Evolutionary conservation across 2,329 filamentous ascomycete genomes (phyloP).

Genomic region (Aspergillus aculeatinus): DNA sequence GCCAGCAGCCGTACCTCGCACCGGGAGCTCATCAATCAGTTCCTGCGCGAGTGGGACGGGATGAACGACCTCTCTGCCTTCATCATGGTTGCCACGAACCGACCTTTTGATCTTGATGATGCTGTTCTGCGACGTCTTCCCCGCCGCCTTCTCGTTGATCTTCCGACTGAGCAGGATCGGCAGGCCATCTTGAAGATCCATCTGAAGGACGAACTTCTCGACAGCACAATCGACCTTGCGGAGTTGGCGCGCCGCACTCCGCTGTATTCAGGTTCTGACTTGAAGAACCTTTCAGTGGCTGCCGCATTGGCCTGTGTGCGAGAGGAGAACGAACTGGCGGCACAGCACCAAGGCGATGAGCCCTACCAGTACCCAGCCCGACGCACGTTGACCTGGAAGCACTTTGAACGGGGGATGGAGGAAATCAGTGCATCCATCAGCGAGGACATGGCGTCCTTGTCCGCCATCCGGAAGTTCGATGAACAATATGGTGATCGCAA

Average conservation of each 20-base stretch:
- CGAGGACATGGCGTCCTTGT: conserved; percentile 86
- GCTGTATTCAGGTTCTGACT: conserved; percentile 53
- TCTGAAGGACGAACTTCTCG: conserved; percentile 48
- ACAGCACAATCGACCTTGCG: conserved; percentile 42
- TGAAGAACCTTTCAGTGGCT: conserved; percentile 53
- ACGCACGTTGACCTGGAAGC: conserved; percentile 63
- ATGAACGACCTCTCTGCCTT: conserved; percentile 81
- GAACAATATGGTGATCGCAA: conserved; percentile 87
- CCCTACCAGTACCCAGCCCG: conserved; percentile 65
- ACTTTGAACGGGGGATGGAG: conserved; percentile 81
- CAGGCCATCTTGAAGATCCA: conserved; percentile 51
- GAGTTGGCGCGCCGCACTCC: conserved; percentile 47
- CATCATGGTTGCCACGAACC: conserved; percentile 97
- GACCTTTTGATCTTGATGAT: conserved; percentile 86
- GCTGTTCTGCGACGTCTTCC: conserved; percentile 54
- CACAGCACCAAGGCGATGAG: conserved; percentile 36
- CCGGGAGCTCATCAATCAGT: conserved; percentile 93
- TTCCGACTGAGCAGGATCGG: conserved; percentile 48
- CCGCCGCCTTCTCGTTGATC: conserved; percentile 49
- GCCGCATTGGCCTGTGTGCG: conserved; percentile 51
- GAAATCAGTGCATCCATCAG: conserved; percentile 91
- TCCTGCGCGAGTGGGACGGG: conserved; percentile 94
- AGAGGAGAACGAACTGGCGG: conserved; percentile 46
- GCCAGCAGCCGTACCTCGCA: conserved; percentile 67
- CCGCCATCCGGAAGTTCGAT: conserved; percentile 90